phyloP scores from a whole-genome alignment of 179 eudicot species.

The Actinidia arguta region DNA sequence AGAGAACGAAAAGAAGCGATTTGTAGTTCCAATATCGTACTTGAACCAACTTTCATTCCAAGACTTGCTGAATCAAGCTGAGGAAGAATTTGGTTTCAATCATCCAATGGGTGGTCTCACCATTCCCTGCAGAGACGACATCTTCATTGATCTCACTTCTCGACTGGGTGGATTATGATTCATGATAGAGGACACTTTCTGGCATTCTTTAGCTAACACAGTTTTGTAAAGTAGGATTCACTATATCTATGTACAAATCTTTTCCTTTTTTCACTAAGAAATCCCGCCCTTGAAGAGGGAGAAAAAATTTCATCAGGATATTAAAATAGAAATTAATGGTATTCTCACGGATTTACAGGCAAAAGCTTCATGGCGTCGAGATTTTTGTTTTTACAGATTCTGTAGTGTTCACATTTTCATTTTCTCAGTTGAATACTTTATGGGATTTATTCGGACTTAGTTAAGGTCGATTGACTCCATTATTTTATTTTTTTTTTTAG shows the following conservation, averaged over 20 bases:
- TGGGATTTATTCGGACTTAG: not conserved
- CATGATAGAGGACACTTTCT: not conserved
- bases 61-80: constrained; percentile 35
- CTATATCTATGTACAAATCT: not conserved
- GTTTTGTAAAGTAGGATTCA: not conserved
- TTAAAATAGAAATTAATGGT: not conserved
- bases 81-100: constrained; percentile 41
- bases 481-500: too few relatives aligned
- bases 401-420: not conserved
- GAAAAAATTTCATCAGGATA: not conserved
- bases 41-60: constrained; percentile 48
- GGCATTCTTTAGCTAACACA: too few relatives aligned
- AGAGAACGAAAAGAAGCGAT: constrained; percentile 44
- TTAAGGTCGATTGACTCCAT: too few relatives aligned
- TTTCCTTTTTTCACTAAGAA: not conserved
- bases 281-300: not conserved
- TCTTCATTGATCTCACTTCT: constrained; percentile 34
- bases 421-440: not conserved
- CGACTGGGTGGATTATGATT: constrained; percentile 18
- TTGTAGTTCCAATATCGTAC: constrained; percentile 46
- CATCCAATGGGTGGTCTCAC: constrained; percentile 64
- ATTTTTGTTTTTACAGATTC: not conserved
- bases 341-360: not conserved
- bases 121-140: constrained; percentile 52
- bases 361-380: not conserved